A percentile compares a stretch with the other conserved stretches of the same genome.
Conservation (phyloP, 164 flowering plant genomes). For the Aristolochia fimbriata region DNA sequence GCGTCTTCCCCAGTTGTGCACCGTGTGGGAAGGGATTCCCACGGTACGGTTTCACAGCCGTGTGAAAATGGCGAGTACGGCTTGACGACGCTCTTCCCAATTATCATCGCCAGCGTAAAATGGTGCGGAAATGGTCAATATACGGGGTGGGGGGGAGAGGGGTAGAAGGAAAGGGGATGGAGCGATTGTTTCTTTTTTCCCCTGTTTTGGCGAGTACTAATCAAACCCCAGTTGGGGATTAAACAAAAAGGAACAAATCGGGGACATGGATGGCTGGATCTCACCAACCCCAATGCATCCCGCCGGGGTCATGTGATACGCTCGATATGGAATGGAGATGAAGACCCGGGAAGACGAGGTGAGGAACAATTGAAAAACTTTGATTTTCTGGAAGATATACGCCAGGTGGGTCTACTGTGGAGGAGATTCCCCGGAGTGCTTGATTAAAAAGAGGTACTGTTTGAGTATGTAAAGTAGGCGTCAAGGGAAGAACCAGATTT, state of each 20-base stretch:
- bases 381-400: neutral
- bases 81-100: constrained; percentile 6
- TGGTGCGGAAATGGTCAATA: neutral
- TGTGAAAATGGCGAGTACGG: constrained; percentile 6
- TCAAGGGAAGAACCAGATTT: too few relatives aligned
- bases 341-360: neutral
- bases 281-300: neutral
- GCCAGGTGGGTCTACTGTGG: neutral
- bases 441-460: neutral
- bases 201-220: too few relatives aligned
- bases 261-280: neutral
- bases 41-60: constrained; percentile 1
- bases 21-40: constrained; percentile 3
- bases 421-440: constrained; percentile 1
- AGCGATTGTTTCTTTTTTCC: neutral
- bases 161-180: neutral
- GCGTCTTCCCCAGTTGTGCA: neutral
- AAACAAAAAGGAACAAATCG: neutral
- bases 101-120: neutral
- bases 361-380: too few relatives aligned
- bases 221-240: neutral
- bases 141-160: too few relatives aligned
- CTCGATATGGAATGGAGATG: neutral
- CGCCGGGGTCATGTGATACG: constrained; percentile 4
- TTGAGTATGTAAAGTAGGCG: neutral